Percentiles rank a stretch among this genome's conserved stretches.
These are phyloP conservation scores for Atkinsonella hypoxylon DNA, from an alignment of 2,329 filamentous ascomycete species.

Conservation along the genomic window DNA sequence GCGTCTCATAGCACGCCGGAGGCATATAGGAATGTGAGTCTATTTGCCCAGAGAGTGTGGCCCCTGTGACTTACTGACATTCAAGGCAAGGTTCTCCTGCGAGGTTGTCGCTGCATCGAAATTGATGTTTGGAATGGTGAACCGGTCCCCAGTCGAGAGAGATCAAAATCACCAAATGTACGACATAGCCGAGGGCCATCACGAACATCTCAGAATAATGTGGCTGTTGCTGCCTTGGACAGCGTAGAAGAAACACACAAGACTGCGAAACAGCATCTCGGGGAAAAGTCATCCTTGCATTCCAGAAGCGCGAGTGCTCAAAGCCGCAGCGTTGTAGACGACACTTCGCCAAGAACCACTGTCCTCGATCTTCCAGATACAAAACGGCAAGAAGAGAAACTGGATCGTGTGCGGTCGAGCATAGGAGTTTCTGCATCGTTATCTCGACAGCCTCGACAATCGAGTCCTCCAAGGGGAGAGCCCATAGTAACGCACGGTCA, in stretches of 20 bases:
- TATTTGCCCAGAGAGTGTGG: not conserved
- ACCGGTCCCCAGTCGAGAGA: slow-evolving; percentile 22
- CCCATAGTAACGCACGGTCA: slow-evolving; percentile 74
- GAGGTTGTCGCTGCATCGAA: slow-evolving; percentile 81
- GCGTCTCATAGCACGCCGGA: slow-evolving; percentile 65
- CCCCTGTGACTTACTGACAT: not conserved
- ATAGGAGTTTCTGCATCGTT: not conserved
- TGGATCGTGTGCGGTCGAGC: slow-evolving; percentile 16
- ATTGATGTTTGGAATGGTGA: slow-evolving; percentile 89
- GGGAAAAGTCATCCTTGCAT: slow-evolving; percentile 19
- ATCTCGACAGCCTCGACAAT: slow-evolving; percentile 6
- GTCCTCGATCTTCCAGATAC: slow-evolving; percentile 15
- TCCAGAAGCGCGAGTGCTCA: slow-evolving; percentile 29
- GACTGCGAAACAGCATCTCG: slow-evolving; percentile 15
- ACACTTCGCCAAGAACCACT: slow-evolving; percentile 21
- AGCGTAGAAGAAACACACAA: slow-evolving; percentile 21
- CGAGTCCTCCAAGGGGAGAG: slow-evolving; percentile 38
- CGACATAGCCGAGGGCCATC: slow-evolving; percentile 37
- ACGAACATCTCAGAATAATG: slow-evolving; percentile 32
- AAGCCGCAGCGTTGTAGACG: slow-evolving; percentile 18
- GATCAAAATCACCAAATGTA: slow-evolving; percentile 26
- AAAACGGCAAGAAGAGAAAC: slow-evolving; percentile 22
- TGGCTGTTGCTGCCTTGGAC: slow-evolving; percentile 28
- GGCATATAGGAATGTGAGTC: slow-evolving; percentile 61
- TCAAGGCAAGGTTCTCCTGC: slow-evolving; percentile 47